Evolutionary conservation across 1,284 basidiomycete species (phyloP), one percentile per base, ranked within the genome.

Genomic region (Tilletia horrida): DNA sequence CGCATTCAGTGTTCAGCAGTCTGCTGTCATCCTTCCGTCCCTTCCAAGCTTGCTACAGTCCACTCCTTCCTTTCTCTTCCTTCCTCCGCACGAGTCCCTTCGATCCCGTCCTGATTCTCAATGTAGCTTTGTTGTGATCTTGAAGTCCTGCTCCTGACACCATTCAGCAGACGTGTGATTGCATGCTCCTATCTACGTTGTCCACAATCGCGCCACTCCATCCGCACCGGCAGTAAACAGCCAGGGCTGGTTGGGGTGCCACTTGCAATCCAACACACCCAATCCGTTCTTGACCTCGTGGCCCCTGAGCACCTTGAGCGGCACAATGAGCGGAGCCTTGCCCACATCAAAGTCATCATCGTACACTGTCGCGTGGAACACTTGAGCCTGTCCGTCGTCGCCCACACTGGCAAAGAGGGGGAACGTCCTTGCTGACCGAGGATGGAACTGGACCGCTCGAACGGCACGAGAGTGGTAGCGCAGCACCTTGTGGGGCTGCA

Each of bases 311-410:
- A 98, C 94, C 84, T 98, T 98, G 77, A 98, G 85, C 35, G 96
- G 96, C 0, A 99, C 95, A 77, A 99, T 93, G 67, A 97, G 85
- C 43, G 96, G 91, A 83, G 97, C 94, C 68, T 92, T 93, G 87
- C 94, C 90, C 63, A 97, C 52, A 8, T 29, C 52, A 57, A 57
- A 86, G 82, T 73, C 59, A 52, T 97, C 95, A 45, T 68, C 63
- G 84, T 91, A 97, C 44, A 98, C 91, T 68, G 93, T 89, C 27
- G 90, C 88, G 83, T 99, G 96, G 88, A 98, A 98, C 69, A 99
- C 85, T 82, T 98, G 96, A 73, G 97, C 91, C 47, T 91, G 90
- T 31, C 95, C 96, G 83, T 98, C 96, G 83, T 99, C 96, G 23
- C 92, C 93, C 57, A 92, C 91, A 11, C 92, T 93, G 1, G 93